Evolutionary conservation across 345 rosid species (phyloP).

Genomic region (Hirschfeldia incana): DNA sequence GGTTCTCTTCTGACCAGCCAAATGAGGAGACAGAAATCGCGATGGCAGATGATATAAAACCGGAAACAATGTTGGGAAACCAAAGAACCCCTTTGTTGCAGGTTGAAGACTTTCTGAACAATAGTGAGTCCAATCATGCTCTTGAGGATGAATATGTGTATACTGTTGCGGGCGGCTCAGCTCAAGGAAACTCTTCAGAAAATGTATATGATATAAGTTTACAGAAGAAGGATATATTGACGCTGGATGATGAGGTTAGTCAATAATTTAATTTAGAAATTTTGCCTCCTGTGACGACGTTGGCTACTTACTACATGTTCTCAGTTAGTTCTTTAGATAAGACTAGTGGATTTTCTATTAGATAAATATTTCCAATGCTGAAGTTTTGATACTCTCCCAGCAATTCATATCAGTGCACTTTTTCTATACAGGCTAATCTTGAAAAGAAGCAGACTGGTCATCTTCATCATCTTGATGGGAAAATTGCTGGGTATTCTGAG

Average conservation of each 20-base stretch:
- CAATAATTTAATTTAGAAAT: background rate
- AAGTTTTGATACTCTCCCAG: background rate
- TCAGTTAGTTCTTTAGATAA: background rate
- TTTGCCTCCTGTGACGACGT: slow-evolving; percentile 14
- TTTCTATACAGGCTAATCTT: slow-evolving; percentile 46
- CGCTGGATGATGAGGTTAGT: slow-evolving; percentile 55
- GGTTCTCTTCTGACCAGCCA: slow-evolving; percentile 66
- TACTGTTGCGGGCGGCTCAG: slow-evolving; percentile 33
- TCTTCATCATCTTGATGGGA: slow-evolving; percentile 39
- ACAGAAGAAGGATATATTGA: slow-evolving; percentile 42
- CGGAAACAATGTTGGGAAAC: slow-evolving; percentile 43
- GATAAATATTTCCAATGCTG: background rate
- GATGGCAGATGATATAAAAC: slow-evolving; percentile 47
- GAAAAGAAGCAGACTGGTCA: slow-evolving; percentile 47
- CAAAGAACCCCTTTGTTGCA: slow-evolving; percentile 44
- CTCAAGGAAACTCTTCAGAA: slow-evolving; percentile 30
- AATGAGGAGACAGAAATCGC: slow-evolving; percentile 55
- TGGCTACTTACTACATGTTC: background rate
- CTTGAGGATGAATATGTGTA: slow-evolving; percentile 43
- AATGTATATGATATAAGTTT: slow-evolving; percentile 17
- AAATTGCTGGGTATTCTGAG: slow-evolving; percentile 17
- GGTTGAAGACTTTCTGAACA: slow-evolving; percentile 40
- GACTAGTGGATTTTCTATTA: background rate
- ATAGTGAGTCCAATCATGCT: slow-evolving; percentile 36
- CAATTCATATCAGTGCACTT: slow-evolving; percentile 20